These are phyloP conservation scores for Dothistroma pini DNA, from an alignment of 2,329 filamentous ascomycete species.

Conservation along the genomic window DNA sequence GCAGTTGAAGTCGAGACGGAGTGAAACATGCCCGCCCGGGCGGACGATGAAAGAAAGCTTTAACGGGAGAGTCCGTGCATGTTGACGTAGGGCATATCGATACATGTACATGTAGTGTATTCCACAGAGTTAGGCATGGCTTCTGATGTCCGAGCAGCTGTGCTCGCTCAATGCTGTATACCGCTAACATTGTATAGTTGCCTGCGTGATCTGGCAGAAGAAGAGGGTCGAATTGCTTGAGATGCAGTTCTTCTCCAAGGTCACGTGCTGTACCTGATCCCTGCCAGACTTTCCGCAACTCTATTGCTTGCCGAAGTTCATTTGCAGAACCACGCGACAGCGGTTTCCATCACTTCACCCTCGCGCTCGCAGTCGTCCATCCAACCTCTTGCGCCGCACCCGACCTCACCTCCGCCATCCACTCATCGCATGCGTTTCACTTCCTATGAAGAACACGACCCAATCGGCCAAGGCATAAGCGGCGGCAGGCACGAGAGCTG, in stretches of 20 bases:
- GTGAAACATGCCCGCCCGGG: not conserved
- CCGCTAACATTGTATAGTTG: not conserved
- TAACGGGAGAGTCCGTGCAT: slow-evolving; percentile 4
- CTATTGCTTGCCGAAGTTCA: not conserved
- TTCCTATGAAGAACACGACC: not conserved
- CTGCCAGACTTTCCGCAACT: not conserved
- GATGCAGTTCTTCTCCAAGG: not conserved
- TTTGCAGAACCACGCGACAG: not conserved
- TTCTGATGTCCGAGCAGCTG: not conserved
- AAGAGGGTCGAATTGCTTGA: not conserved
- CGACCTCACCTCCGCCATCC: not conserved
- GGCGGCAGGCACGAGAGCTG: not conserved
- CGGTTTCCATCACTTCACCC: not conserved
- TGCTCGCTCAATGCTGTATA: not conserved
- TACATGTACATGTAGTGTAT: too few species aligned
- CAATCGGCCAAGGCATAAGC: not conserved
- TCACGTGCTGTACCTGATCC: not conserved
- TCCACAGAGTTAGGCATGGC: too few species aligned
- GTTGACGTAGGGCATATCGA: slow-evolving; percentile 9
- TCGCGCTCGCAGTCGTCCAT: not conserved
- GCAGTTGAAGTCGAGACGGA: slow-evolving; percentile 5
- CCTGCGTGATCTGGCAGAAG: not conserved
- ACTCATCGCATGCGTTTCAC: not conserved
- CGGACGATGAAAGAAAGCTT: slow-evolving; percentile 6
- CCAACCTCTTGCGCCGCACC: not conserved